Evolutionary conservation across 768 basidiomycete genomes (phyloP).

Genomic region (Lanmaoa pseudosensibilis): DNA sequence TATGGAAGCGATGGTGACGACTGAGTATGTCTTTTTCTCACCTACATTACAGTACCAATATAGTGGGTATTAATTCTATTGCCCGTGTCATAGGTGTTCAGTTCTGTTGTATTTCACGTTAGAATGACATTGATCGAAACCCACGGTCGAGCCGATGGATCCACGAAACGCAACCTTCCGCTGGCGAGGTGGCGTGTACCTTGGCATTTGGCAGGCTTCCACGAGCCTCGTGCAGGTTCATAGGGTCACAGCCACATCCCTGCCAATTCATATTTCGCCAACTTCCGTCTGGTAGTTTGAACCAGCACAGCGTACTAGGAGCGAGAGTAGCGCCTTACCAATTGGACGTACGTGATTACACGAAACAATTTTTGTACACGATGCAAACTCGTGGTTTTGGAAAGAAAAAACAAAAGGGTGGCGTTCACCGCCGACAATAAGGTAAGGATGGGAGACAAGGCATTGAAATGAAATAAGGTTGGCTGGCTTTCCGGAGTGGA

Average conservation of each 20-base stretch:
- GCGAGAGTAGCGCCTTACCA: conserved; percentile 1
- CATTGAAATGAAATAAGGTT: neutral
- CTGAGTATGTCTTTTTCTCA: conserved; percentile 15
- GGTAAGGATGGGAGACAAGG: neutral
- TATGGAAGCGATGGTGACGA: conserved; percentile 80
- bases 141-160: neutral
- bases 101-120: conserved; percentile 2
- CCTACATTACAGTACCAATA: neutral
- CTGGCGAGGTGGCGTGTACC: conserved; percentile 17
- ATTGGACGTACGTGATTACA: conserved; percentile 17
- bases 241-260: conserved; percentile 27
- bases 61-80: conserved; percentile 2
- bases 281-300: neutral
- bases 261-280: neutral
- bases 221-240: conserved; percentile 20
- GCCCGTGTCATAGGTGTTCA: neutral
- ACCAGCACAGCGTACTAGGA: neutral
- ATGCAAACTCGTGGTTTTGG: conserved; percentile 17
- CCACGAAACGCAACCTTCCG: neutral
- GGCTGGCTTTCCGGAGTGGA: neutral
- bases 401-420: neutral
- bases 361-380: conserved; percentile 12
- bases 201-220: conserved; percentile 26
- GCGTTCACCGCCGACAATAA: neutral
- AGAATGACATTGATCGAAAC: neutral